These are phyloP conservation scores for Polytolypa hystricis DNA, from an alignment of 2,329 filamentous ascomycete species.

Conservation along the genomic window DNA sequence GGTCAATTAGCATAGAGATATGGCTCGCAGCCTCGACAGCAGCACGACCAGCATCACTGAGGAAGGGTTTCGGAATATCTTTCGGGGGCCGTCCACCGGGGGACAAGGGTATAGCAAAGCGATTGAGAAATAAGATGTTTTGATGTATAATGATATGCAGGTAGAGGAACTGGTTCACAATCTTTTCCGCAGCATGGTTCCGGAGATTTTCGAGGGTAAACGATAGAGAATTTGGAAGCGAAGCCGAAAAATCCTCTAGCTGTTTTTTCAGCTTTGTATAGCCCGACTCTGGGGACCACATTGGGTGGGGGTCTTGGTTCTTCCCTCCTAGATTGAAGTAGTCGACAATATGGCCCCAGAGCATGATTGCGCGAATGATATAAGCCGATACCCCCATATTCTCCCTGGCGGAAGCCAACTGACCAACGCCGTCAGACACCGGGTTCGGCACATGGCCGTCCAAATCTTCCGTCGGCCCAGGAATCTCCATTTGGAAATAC, in stretches of 20 bases:
- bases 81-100: conserved; percentile 53
- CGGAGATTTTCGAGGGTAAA: conserved; percentile 76
- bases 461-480: conserved; percentile 73
- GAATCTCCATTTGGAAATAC: conserved; percentile 82
- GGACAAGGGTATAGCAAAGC: conserved; percentile 65
- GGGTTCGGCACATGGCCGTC: conserved; percentile 58
- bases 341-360: conserved; percentile 83
- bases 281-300: conserved; percentile 73
- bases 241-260: conserved; percentile 56
- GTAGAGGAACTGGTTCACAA: conserved; percentile 85
- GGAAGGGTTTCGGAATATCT: conserved; percentile 66
- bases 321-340: conserved; percentile 87
- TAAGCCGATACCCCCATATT: conserved; percentile 95
- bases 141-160: conserved; percentile 85
- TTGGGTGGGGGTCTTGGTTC: conserved; percentile 60
- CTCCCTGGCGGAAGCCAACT: conserved; percentile 54
- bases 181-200: conserved; percentile 69
- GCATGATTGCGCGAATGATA: conserved; percentile 69
- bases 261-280: conserved; percentile 61
- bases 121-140: conserved; percentile 78
- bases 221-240: conserved; percentile 58
- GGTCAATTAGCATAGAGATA: conserved; percentile 73
- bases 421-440: conserved; percentile 51
- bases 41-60: conserved; percentile 61
- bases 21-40: conserved; percentile 75